Evolutionary conservation across 129 eudicot genomes (phyloP).

Genomic region (Heracleum sosnowskyi): DNA sequence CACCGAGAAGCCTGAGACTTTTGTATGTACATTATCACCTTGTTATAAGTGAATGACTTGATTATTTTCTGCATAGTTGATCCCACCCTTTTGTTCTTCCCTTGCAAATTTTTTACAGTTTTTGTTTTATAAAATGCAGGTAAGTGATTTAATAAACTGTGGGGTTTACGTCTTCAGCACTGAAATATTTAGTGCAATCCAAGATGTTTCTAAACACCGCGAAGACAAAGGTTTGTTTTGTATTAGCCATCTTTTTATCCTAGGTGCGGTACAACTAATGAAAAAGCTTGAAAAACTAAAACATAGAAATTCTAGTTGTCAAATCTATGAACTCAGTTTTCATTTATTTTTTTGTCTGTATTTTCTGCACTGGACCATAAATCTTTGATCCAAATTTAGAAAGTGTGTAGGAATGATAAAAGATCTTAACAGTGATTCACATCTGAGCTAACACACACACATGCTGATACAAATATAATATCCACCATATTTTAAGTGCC

Average conservation of each 20-base stretch:
- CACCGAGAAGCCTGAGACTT: constrained; percentile 98
- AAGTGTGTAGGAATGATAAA: background rate
- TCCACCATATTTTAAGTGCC: background rate
- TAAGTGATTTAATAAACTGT: constrained; percentile 81
- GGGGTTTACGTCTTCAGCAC: constrained; percentile 92
- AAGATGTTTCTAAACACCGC: constrained; percentile 50
- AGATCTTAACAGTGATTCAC: background rate
- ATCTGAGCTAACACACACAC: background rate
- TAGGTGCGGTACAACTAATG: background rate
- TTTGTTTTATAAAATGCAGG: constrained; percentile 41
- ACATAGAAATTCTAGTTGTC: background rate
- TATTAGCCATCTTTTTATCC: background rate
- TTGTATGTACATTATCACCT: constrained; percentile 49
- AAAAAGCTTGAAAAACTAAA: background rate
- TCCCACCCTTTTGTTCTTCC: constrained; percentile 3
- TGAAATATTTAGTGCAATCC: constrained; percentile 59
- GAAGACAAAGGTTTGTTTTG: constrained; percentile 59
- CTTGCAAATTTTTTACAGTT: constrained; percentile 13
- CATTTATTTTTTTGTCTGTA: background rate
- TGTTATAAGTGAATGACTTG: constrained; percentile 2
- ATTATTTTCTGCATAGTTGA: constrained; percentile 9
- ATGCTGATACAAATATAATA: background rate
- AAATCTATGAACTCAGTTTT: background rate
- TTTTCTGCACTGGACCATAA: background rate
- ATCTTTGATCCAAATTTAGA: background rate